A percentile compares a stretch with the other conserved stretches of the same genome.
Evolutionary conservation across 1,284 basidiomycete genomes (phyloP).

Genomic region (Ganoderma leucocontextum): DNA sequence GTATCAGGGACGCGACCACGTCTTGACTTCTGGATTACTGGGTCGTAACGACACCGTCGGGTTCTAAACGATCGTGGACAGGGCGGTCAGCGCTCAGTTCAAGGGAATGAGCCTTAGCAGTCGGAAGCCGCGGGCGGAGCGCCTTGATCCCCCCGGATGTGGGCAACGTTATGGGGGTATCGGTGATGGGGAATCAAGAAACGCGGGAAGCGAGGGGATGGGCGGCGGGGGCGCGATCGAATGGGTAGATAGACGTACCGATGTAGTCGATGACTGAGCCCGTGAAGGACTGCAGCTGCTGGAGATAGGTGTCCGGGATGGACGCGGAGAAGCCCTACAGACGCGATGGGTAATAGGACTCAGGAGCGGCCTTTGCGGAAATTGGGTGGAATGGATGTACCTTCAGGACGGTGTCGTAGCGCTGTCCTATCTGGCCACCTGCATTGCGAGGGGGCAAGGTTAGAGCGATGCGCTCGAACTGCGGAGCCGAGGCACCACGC

Average conservation of each 20-base stretch:
- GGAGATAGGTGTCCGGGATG: constrained; percentile 51
- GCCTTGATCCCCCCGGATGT: not conserved
- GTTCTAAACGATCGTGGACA: constrained; percentile 46
- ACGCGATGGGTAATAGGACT: not conserved
- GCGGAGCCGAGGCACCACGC: constrained; percentile 5
- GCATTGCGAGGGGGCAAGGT: not conserved
- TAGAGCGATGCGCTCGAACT: constrained; percentile 1
- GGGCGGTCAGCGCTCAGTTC: constrained; percentile 23
- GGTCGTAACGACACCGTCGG: constrained; percentile 54
- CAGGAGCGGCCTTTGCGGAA: not conserved
- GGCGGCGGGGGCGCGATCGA: not conserved
- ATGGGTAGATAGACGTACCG: constrained; percentile 47
- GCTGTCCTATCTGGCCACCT: constrained; percentile 55
- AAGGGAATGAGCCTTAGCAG: not conserved
- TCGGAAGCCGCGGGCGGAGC: too few relatives aligned
- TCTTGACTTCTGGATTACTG: constrained; percentile 41
- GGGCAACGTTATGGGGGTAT: not conserved
- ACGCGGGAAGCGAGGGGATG: not conserved
- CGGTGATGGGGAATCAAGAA: not conserved
- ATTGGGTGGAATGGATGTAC: constrained; percentile 24
- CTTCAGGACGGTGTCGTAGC: constrained; percentile 49
- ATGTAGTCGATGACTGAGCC: constrained; percentile 58
- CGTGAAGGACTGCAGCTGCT: constrained; percentile 47
- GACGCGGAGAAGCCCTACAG: constrained; percentile 62
- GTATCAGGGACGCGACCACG: not conserved